Percentiles rank a stretch among this genome's conserved stretches.
Conservation (phyloP, 73 alveolate genomes). For the Blepharisma stoltei region DNA sequence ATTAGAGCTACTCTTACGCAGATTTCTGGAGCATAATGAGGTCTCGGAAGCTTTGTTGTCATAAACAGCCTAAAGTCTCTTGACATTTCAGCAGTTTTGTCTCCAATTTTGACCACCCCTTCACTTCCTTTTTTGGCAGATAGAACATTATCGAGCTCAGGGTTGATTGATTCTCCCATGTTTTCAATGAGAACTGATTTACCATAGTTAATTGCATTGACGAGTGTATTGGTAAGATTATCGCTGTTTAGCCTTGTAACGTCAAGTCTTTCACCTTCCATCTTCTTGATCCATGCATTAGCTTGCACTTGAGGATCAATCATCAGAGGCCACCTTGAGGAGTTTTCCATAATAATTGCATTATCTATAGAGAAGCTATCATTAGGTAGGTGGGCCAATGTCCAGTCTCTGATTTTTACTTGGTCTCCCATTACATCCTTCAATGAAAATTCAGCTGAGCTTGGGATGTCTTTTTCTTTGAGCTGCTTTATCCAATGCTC, state of each 20-base stretch:
- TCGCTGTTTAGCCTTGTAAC: conserved; percentile 17
- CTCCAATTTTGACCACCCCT: conserved; percentile 62
- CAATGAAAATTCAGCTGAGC: conserved; percentile 39
- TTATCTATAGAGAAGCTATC: conserved; percentile 98
- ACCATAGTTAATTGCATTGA: conserved; percentile 61
- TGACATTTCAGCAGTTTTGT: conserved; percentile 52
- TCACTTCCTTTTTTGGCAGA: conserved; percentile 27
- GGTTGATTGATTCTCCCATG: conserved; percentile 80
- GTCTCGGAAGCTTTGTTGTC: conserved; percentile 97
- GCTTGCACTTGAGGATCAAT: conserved; percentile 99
- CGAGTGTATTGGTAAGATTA: conserved; percentile 36
- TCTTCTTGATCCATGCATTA: conserved; percentile 76
- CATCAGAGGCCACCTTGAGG: conserved; percentile 98
- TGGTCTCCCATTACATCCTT: conserved; percentile 36
- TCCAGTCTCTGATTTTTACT: conserved; percentile 69
- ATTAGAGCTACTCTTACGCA: conserved; percentile 92
- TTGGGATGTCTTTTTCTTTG: conserved; percentile 8
- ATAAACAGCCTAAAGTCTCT: conserved; percentile 94
- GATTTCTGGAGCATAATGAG: conserved; percentile 99
- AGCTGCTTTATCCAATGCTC: conserved; percentile 34
- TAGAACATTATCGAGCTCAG: conserved; percentile 36
- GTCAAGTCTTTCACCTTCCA: conserved; percentile 49
- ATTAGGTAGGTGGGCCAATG: conserved; percentile 86
- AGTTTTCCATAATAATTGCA: conserved; percentile 96
- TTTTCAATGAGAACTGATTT: conserved; percentile 94